phyloP scores from a whole-genome alignment of 75 land plant species.

The Pinus tabuliformis region DNA sequence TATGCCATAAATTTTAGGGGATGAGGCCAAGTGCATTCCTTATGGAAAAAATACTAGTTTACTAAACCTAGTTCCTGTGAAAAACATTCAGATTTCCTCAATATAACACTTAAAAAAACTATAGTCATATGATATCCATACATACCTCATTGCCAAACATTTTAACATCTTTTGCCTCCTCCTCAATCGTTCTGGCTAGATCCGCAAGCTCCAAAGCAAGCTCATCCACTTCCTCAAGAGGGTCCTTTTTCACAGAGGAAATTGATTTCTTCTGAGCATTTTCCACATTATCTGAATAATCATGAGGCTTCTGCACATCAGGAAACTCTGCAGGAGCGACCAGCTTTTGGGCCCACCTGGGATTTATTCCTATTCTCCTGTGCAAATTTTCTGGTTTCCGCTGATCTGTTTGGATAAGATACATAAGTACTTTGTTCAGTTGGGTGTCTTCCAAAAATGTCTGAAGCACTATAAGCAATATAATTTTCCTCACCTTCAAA shows the following conservation, averaged over 20 bases:
- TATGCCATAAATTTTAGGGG: not conserved
- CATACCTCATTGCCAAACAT: slow-evolving; percentile 6
- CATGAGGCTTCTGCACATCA: not conserved
- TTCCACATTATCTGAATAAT: not conserved
- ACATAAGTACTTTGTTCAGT: not conserved
- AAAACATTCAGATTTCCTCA: not conserved
- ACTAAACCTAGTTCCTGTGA: not conserved
- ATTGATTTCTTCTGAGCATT: not conserved
- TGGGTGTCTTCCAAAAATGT: not conserved
- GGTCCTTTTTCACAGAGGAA: not conserved
- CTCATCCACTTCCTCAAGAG: slow-evolving; percentile 6
- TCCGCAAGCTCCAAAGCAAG: slow-evolving; percentile 11
- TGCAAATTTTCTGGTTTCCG: not conserved
- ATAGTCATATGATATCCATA: not conserved
- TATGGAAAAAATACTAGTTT: not conserved
- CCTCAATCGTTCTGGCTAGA: not conserved
- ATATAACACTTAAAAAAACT: not conserved
- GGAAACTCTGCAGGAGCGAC: slow-evolving; percentile 3
- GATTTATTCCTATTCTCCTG: slow-evolving; percentile 2
- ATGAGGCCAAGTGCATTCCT: no score
- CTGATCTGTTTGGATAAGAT: not conserved
- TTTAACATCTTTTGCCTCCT: slow-evolving; percentile 7
- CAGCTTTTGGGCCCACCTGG: slow-evolving; percentile 5
- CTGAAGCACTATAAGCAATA: not conserved
- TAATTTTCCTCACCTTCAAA: not conserved